Conservation (phyloP, 1,284 basidiomycete species). For the Marasmius fiardii region DNA sequence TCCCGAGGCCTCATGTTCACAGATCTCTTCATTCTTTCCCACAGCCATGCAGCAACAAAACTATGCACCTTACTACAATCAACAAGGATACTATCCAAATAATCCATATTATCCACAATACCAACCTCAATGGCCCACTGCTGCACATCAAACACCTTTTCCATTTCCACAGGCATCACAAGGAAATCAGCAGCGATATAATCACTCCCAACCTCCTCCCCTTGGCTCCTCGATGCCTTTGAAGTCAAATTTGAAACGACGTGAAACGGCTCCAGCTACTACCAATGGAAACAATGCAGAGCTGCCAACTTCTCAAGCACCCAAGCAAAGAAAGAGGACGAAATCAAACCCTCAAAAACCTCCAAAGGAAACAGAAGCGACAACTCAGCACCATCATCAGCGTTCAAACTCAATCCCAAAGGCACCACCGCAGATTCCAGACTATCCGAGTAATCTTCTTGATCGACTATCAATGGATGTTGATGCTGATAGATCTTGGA, state of each 20-base stretch:
- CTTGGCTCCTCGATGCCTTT: not conserved
- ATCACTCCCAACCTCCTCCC: conserved; percentile 7
- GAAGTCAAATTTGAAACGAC: conserved; percentile 17
- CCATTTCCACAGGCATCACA: conserved; percentile 17
- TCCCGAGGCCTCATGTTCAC: conserved; percentile 1
- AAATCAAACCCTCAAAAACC: conserved; percentile 3
- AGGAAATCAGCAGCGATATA: conserved; percentile 11
- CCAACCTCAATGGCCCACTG: conserved; percentile 20
- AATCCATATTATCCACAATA: not conserved
- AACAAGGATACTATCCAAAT: not conserved
- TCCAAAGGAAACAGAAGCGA: not conserved
- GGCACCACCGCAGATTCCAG: not conserved
- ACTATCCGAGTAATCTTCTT: conserved; percentile 11
- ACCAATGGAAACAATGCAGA: conserved; percentile 12
- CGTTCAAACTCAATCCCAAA: conserved; percentile 8
- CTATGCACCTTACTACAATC: conserved; percentile 3
- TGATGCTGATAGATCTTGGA: conserved; percentile 6
- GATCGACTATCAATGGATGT: not conserved
- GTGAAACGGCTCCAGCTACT: conserved; percentile 13
- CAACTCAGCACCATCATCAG: conserved; percentile 1
- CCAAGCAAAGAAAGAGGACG: not conserved
- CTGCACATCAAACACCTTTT: conserved; percentile 23
- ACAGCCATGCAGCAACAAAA: not conserved
- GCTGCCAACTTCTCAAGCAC: not conserved
- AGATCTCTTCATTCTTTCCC: not conserved